Evolutionary conservation across 2,329 filamentous ascomycete genomes (phyloP), one percentile per base, ranked within the genome.

Genomic region (Trichophyton benhamiae): DNA sequence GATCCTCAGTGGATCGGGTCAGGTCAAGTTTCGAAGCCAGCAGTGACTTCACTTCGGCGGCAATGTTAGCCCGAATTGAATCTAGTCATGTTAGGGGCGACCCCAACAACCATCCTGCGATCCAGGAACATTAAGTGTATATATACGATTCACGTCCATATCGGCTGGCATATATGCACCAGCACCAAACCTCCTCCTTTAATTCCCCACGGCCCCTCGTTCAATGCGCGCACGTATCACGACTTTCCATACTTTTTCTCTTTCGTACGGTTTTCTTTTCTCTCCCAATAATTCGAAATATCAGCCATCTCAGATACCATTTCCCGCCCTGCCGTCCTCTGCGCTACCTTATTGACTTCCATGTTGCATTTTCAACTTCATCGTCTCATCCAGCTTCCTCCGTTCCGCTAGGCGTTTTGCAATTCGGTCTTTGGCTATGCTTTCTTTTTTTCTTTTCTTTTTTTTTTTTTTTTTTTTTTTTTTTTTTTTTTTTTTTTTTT

Each of bases 1-100:
- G 91, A 58, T 84, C 85, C 65, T 95, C 90, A 0, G 92, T 95
- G 83, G 94, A 97, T 70, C 85, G 87, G 27, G 83, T 89, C 17
- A 82, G 91, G 67, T 82, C 87, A 9, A 92, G 88, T 72, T 96
- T 90, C 71, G 92, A 96, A 75, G 85, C 84, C 42, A 94, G 87
- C 72, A 88, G 85, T 68, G 94, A 97, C 69, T 96, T 96, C 70
- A 96, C 92, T 0, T 91, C 88, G 30, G 91, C 91, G 13, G 90
- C 90, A 42, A 85, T 92, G 71, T 77, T 99, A 66, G 87, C 86
- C 57, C 83, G 91, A 65, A 63, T 66, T 59, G 65, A 66, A 59
- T 65, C 94, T 96, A 77, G 91, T 88, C 25, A 83, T 44, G 60
- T 57, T 52, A 33, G 59, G 27, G 58, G 58, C 30, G 62, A 61